Percentiles rank a stretch among this genome's conserved stretches.
Evolutionary conservation across 2,329 filamentous ascomycete species (phyloP).

Genomic region (Verticillium longisporum): DNA sequence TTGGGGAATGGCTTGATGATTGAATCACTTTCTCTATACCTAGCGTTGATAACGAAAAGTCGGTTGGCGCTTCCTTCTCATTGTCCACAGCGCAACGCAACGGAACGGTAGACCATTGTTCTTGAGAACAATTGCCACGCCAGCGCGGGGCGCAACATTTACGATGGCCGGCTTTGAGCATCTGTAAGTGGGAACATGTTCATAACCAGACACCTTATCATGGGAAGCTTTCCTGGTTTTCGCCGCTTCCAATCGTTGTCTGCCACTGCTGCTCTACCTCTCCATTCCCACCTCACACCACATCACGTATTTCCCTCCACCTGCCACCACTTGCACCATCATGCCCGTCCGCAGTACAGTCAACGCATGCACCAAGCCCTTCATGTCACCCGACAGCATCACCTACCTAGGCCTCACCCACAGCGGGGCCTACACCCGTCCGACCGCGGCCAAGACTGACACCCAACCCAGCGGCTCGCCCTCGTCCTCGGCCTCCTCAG

Average conservation of each 20-base stretch:
- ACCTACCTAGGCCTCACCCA: constrained; percentile 2
- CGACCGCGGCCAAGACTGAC: constrained; percentile 11
- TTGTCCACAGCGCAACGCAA: background rate
- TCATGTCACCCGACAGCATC: background rate
- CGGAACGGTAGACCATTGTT: background rate
- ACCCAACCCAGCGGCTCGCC: constrained; percentile 3
- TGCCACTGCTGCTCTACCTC: background rate
- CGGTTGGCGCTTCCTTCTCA: background rate
- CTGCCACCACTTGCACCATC: no score
- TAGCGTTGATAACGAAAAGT: background rate
- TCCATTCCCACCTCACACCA: no score
- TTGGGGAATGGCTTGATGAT: background rate
- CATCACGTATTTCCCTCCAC: background rate
- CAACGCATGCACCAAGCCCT: background rate
- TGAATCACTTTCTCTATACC: background rate
- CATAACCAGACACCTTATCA: background rate
- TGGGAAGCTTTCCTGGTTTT: no score
- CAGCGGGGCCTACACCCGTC: background rate
- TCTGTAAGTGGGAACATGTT: background rate
- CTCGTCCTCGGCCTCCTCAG: constrained; percentile 14
- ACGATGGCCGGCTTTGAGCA: background rate
- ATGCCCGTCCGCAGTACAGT: background rate
- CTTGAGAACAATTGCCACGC: background rate
- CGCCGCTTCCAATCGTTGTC: background rate
- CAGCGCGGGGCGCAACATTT: background rate